Base-by-base conservation (phyloP, 139 green algal species). In the Auxenochlorella protothecoides region DNA sequence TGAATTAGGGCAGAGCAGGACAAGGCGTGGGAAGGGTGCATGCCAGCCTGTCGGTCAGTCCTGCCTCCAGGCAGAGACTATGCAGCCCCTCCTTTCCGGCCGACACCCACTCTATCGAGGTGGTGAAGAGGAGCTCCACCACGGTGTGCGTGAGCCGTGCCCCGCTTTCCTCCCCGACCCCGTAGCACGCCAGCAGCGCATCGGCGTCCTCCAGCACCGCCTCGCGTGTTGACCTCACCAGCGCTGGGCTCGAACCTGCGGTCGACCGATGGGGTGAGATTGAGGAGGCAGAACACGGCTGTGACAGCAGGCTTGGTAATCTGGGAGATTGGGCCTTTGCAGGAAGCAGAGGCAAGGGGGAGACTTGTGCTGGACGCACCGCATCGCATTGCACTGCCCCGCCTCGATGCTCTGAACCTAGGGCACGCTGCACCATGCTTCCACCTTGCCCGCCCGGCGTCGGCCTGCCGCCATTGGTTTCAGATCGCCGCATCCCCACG, bases 81-180 rank as follows among this genome's bases (percentile, higher is more conserved):
- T 27, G 53, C 66, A 51, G 53, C 66, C 55, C 52, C 53, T 9
- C 65, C 55, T 9, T 15, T 10, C 10, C 44, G n/a, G 12, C 63
- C 63, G 7, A 5, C 6, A 57, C 72, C 72, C 72, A 78, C 70
- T 83, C 78, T 5, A 83, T 79, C 52, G 68, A 76, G 16, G 78
- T 83, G 3, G 89, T 95, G 77, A 91, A 92, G 4, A 83, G 83
- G 44, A 95, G 86, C 81, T 95, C 89, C 66, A 92, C 84, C 6
- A 95, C 84, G 3, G 81, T 75, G 53, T 92, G 84, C 8, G 78
- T 80, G 54, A 84, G 77, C 44, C 78, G 70, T 5, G 71, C 54
- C 6, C 81, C 75, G 5, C 53, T 69, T 14, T 87, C 81, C 73
- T 86, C 78, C 6, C 81, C 81, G 13, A 83, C 81, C 14, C 79